Evolutionary conservation across 768 basidiomycete genomes (phyloP).

Genomic region (Butyriboletus loyo): DNA sequence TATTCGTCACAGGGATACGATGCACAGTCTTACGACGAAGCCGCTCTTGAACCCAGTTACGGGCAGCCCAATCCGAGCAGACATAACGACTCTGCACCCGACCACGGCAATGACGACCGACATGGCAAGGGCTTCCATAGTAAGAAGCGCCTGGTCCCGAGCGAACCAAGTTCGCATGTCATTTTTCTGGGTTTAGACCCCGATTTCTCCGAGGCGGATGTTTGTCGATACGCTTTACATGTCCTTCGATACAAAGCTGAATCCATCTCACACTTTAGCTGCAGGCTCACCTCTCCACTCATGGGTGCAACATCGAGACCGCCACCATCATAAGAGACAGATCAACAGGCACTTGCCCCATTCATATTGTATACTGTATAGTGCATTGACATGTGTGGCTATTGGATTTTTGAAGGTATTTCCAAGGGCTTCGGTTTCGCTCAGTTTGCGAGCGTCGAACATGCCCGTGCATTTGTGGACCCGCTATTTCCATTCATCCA

Average conservation of each 20-base stretch:
- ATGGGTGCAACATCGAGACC: slow-evolving; percentile 76
- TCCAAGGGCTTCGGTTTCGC: slow-evolving; percentile 98
- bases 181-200: slow-evolving; percentile 93
- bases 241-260: slow-evolving; percentile 35
- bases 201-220: slow-evolving; percentile 91
- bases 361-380: slow-evolving; percentile 66
- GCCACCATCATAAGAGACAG: slow-evolving; percentile 96
- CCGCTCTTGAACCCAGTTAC: slow-evolving; percentile 35
- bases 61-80: slow-evolving; percentile 29
- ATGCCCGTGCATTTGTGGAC: slow-evolving; percentile 88
- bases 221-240: slow-evolving; percentile 48
- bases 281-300: slow-evolving; percentile 69
- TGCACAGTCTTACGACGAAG: slow-evolving; percentile 48
- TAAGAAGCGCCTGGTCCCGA: slow-evolving; percentile 80
- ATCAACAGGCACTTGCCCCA: slow-evolving; percentile 89
- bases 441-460: slow-evolving; percentile 82
- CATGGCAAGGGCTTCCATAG: slow-evolving; percentile 38
- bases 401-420: slow-evolving; percentile 75
- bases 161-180: slow-evolving; percentile 87
- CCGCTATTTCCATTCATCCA: slow-evolving; percentile 88
- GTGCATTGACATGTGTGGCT: slow-evolving; percentile 71
- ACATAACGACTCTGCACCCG: slow-evolving; percentile 38
- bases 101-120: slow-evolving; percentile 52
- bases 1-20: slow-evolving; percentile 48
- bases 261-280: slow-evolving; percentile 52